Percentiles rank a stretch among this genome's conserved stretches.
phyloP scores from a whole-genome alignment of 139 green algal genomes.

The Bryopsis sp. region DNA sequence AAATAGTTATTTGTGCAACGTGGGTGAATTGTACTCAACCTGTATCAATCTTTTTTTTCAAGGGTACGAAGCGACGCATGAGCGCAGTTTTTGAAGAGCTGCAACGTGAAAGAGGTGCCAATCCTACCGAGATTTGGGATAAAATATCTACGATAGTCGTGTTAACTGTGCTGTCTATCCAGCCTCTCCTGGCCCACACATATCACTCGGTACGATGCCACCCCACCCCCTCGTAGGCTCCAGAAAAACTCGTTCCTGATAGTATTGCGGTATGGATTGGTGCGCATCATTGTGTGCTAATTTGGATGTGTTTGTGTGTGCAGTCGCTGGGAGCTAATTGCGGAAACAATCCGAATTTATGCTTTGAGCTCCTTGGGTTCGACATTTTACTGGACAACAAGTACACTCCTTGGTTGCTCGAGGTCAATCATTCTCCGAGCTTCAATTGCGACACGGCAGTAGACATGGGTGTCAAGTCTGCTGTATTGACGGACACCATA shows the following conservation, averaged over 20 bases:
- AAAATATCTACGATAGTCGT: constrained; percentile 26
- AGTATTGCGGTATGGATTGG: too few relatives aligned
- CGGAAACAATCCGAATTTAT: neutral
- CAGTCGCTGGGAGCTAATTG: neutral
- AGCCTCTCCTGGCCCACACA: constrained; percentile 34
- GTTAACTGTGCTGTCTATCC: constrained; percentile 20
- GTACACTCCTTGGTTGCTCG: constrained; percentile 46
- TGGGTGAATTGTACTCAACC: too few relatives aligned
- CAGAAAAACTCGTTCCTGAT: too few relatives aligned
- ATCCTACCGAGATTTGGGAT: constrained; percentile 8
- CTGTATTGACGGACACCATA: neutral
- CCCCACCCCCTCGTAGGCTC: too few relatives aligned
- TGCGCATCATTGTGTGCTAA: too few relatives aligned
- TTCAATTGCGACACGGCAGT: neutral
- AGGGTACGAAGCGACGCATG: constrained; percentile 18
- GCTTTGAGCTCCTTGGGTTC: constrained; percentile 31
- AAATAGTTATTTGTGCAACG: too few relatives aligned
- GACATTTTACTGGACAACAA: constrained; percentile 50
- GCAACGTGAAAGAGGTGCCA: neutral
- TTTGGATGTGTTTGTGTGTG: too few relatives aligned
- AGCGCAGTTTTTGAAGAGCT: constrained; percentile 14
- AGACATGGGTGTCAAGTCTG: neutral
- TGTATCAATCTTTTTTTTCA: constrained; percentile 21
- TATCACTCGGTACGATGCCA: constrained; percentile 22
- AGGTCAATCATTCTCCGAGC: constrained; percentile 57